Conservation (phyloP, 164 flowering plant genomes). For the Taxillus chinensis region DNA sequence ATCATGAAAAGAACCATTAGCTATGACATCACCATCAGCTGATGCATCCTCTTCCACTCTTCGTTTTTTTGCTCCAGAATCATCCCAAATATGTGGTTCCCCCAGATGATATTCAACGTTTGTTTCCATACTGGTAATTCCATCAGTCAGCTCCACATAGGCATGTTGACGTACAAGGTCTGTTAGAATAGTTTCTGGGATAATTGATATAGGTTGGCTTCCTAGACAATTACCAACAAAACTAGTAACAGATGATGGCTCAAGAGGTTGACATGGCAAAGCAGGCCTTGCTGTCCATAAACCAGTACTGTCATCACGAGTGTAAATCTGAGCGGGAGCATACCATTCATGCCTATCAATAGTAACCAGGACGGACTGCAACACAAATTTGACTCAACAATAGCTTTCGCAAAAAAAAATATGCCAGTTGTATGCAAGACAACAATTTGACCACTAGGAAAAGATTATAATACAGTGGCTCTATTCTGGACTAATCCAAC, state of each 20-base stretch:
- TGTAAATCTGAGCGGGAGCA: slow-evolving; percentile 79
- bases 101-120: slow-evolving; percentile 33
- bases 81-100: slow-evolving; percentile 28
- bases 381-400: neutral
- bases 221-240: slow-evolving; percentile 12
- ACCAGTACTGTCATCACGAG: slow-evolving; percentile 80
- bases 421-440: too few relatives aligned
- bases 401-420: too few relatives aligned
- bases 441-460: too few relatives aligned
- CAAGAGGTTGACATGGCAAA: slow-evolving; percentile 28
- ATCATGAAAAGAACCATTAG: slow-evolving; percentile 27
- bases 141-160: slow-evolving; percentile 32
- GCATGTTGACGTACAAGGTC: slow-evolving; percentile 26
- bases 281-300: slow-evolving; percentile 68
- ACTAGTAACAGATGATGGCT: slow-evolving; percentile 20
- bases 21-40: slow-evolving; percentile 34
- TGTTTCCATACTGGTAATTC: slow-evolving; percentile 47
- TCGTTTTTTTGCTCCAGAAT: slow-evolving; percentile 43
- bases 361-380: slow-evolving; percentile 93
- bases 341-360: slow-evolving; percentile 97
- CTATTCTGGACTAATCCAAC: too few relatives aligned
- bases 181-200: slow-evolving; percentile 21
- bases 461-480: too few relatives aligned
- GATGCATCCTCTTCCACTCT: slow-evolving; percentile 46
- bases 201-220: slow-evolving; percentile 14